A percentile compares a stretch with the other conserved stretches of the same genome.
These are phyloP conservation scores for Calocera viscosa DNA, from an alignment of 768 basidiomycete genomes.

Conservation along the genomic window DNA sequence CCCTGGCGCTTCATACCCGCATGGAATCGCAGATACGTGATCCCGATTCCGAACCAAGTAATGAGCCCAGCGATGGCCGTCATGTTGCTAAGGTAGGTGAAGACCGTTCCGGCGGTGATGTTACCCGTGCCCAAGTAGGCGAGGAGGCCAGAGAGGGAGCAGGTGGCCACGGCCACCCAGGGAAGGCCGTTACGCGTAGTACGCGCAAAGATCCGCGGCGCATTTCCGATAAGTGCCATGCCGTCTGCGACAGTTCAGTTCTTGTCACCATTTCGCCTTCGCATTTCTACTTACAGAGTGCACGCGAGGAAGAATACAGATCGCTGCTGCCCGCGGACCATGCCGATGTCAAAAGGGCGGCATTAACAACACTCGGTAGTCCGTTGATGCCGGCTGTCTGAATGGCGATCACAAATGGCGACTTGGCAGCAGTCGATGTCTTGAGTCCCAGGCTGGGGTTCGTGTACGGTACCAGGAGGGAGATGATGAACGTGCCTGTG, in stretches of 20 bases:
- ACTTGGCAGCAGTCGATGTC: conserved; percentile 22
- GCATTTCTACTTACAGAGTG: conserved; percentile 15
- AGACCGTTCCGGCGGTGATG: conserved; percentile 23
- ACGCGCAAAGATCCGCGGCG: conserved; percentile 27
- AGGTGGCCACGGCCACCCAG: conserved; percentile 19
- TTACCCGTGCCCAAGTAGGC: conserved; percentile 19
- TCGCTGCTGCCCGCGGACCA: conserved; percentile 29
- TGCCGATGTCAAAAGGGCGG: conserved; percentile 28
- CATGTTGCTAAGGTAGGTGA: conserved; percentile 29
- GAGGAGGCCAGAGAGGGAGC: conserved; percentile 13
- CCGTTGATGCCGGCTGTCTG: conserved; percentile 28
- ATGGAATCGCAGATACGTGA: conserved; percentile 30
- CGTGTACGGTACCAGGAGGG: conserved; percentile 26
- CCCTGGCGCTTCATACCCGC: conserved; percentile 27
- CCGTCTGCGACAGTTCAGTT: conserved; percentile 17
- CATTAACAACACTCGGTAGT: conserved; percentile 33
- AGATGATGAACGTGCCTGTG: conserved; percentile 28
- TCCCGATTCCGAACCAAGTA: conserved; percentile 28
- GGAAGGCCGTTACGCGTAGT: conserved; percentile 29
- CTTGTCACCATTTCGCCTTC: conserved; percentile 11
- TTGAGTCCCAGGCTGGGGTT: conserved; percentile 19
- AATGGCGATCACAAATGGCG: conserved; percentile 34
- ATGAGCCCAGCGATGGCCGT: conserved; percentile 19
- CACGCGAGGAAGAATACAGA: conserved; percentile 28
- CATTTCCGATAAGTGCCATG: conserved; percentile 27